A percentile compares a stretch with the other conserved stretches of the same genome.
phyloP scores from a whole-genome alignment of 495 filamentous ascomycete species.

The Lophiotrema nucula region DNA sequence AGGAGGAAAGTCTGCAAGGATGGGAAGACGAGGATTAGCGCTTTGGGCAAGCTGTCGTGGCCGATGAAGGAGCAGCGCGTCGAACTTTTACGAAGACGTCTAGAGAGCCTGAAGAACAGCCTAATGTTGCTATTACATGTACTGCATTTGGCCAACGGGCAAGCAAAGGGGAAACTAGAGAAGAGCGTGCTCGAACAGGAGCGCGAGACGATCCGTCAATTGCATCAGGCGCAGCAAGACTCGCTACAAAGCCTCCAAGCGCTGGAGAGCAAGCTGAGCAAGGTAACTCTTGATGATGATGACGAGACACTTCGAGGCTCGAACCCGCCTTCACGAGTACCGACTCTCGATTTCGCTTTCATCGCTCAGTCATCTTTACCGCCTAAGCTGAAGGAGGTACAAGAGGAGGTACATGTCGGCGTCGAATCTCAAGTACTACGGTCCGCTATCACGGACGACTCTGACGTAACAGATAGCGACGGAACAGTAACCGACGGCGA shows the following conservation, averaged over 20 bases:
- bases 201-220: constrained; percentile 20
- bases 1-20: constrained; percentile 20
- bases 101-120: constrained; percentile 29
- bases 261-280: constrained; percentile 19
- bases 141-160: constrained; percentile 17
- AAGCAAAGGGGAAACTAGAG: constrained; percentile 21
- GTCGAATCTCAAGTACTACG: neutral
- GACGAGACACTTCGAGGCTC: constrained; percentile 21
- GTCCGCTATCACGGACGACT: constrained; percentile 10
- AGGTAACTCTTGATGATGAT: constrained; percentile 12
- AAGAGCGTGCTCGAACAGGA: constrained; percentile 14
- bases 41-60: constrained; percentile 20
- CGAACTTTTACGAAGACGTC: constrained; percentile 12
- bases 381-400: neutral
- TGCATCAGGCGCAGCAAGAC: constrained; percentile 27
- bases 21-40: constrained; percentile 22
- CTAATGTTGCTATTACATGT: constrained; percentile 23
- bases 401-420: neutral
- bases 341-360: constrained; percentile 14
- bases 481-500: constrained; percentile 11
- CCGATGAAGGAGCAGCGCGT: constrained; percentile 29
- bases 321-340: constrained; percentile 3
- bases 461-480: constrained; percentile 20
- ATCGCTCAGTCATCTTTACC: neutral
- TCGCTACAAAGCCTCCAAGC: constrained; percentile 13